A percentile compares a stretch with the other conserved stretches of the same genome.
These are phyloP conservation scores for Basidiobolus meristosporus DNA, from an alignment of 371 early-diverging fungal species.

Conservation along the genomic window DNA sequence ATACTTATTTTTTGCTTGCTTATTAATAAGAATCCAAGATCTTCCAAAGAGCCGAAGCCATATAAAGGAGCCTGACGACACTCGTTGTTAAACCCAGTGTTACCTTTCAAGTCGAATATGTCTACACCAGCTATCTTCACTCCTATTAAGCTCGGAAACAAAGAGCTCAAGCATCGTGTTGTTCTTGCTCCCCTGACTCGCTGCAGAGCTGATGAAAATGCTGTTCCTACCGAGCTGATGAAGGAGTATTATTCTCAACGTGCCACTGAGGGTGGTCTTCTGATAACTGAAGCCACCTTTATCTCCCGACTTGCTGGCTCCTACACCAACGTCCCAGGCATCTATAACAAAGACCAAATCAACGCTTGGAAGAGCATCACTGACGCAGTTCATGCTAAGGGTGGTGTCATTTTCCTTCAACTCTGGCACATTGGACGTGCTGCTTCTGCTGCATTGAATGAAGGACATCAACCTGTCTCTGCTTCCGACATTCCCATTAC, in stretches of 20 bases:
- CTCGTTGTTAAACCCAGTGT: no score
- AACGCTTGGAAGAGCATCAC: slow-evolving; percentile 18
- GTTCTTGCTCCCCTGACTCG: slow-evolving; percentile 25
- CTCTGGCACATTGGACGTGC: slow-evolving; percentile 15
- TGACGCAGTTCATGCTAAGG: slow-evolving; percentile 19
- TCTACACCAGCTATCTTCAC: no score
- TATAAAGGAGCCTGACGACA: no score
- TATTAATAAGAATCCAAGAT: no score
- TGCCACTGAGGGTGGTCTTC: slow-evolving; percentile 19
- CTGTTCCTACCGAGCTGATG: not conserved
- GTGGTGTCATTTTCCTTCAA: slow-evolving; percentile 18
- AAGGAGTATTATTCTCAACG: slow-evolving; percentile 26
- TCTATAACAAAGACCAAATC: slow-evolving; percentile 12
- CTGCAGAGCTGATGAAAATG: slow-evolving; percentile 7
- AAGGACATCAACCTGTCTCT: slow-evolving; percentile 1
- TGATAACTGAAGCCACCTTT: slow-evolving; percentile 8
- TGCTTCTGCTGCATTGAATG: not conserved
- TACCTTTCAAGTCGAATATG: no score
- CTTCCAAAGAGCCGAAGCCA: no score
- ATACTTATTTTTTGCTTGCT: no score
- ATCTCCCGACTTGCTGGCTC: slow-evolving; percentile 9
- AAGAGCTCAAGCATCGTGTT: slow-evolving; percentile 24
- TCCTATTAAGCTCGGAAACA: no score
- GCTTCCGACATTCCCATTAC: slow-evolving; percentile 1
- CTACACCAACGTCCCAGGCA: slow-evolving; percentile 6